Evolutionary conservation across 2,329 filamentous ascomycete genomes (phyloP).

Genomic region (Fusarium guadeloupense): DNA sequence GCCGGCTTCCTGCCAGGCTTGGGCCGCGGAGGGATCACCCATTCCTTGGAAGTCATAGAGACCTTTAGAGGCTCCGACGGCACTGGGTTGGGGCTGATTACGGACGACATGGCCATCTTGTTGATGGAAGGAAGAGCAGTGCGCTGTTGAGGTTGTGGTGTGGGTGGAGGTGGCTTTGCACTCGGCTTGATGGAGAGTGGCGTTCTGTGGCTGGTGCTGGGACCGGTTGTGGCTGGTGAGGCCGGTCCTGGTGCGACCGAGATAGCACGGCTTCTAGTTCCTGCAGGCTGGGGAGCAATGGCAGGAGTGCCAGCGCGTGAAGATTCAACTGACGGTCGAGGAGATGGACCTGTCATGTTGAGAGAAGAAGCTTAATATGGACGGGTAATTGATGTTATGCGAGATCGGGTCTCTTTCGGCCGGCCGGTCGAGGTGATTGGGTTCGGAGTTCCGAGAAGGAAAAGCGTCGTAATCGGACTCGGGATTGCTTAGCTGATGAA

Average conservation of each 20-base stretch:
- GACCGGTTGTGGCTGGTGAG: conserved; percentile 37
- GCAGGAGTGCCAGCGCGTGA: conserved; percentile 31
- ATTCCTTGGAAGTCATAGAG: conserved; percentile 82
- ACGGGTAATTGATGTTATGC: conserved; percentile 17
- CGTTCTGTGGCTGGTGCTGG: conserved; percentile 42
- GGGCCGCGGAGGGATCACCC: conserved; percentile 83
- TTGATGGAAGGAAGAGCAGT: conserved; percentile 51
- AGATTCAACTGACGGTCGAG: conserved; percentile 28
- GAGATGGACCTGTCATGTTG: conserved; percentile 41
- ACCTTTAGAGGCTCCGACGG: conserved; percentile 56
- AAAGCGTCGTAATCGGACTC: conserved; percentile 1
- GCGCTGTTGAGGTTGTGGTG: conserved; percentile 46
- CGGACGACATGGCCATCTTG: conserved; percentile 59
- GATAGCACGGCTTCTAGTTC: conserved; percentile 38
- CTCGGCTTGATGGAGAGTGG: conserved; percentile 46
- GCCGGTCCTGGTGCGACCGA: conserved; percentile 34
- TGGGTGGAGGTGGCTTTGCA: conserved; percentile 42
- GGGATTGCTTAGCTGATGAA: not conserved
- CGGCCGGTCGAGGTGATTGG: conserved; percentile 28
- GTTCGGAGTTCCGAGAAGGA: conserved; percentile 45
- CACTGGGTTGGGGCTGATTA: conserved; percentile 53
- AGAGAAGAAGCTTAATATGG: conserved; percentile 13
- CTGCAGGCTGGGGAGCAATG: conserved; percentile 19
- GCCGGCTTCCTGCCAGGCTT: conserved; percentile 94
- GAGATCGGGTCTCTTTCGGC: conserved; percentile 34